Base-by-base conservation (phyloP, 352 stramenopile species). In the Phytophthora chlamydospora region DNA sequence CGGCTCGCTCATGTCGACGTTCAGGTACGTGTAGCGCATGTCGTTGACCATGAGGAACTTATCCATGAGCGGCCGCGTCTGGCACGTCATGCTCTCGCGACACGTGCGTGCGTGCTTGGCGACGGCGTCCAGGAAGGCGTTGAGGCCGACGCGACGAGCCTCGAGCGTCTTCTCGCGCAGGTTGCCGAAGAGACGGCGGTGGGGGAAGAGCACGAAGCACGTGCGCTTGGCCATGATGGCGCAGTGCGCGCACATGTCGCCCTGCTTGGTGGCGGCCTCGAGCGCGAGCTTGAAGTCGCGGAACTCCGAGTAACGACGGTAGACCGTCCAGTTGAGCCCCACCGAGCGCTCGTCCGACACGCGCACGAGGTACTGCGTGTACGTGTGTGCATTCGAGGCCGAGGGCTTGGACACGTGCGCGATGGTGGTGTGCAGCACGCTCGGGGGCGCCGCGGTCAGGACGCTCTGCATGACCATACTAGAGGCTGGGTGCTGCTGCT, bases 21-120 rank as follows among this genome's bases (percentile, higher is more conserved):
- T 89, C 42, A 94, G 67, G 56, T 91, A 94, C 61, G 85, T 94
- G 81, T 93, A 96, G 36, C 85, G 82, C 85, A 94, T 92, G 54
- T 96, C 85, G 60, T 89, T 89, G 14, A 93, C 83, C 78, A 93
- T 90, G 42, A 96, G 76, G 61, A 96, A 96, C 65, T 93, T 78
- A 68, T 96, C 84, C 76, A 96, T 91, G 38, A 96, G 69, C 47
- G 66, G 64, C 0, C 87, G 82, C 39, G 81, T 91, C 49, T 88
- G 68, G 53, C 87, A 96, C 24, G 75, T 85, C 62, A 80, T 75
- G 56, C 74, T 82, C 46, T 91, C 79, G 16, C 72, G 61, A 56
- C 87, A 96, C 38, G 81, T 89, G 52, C 87, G 85, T 53, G 85
- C 84, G 65, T 93, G 78, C 56, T 86, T 86, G 27, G 80, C 71